Evolutionary conservation across 1,139 yeast species (phyloP).

Genomic region (Yamadazyma aaseri): DNA sequence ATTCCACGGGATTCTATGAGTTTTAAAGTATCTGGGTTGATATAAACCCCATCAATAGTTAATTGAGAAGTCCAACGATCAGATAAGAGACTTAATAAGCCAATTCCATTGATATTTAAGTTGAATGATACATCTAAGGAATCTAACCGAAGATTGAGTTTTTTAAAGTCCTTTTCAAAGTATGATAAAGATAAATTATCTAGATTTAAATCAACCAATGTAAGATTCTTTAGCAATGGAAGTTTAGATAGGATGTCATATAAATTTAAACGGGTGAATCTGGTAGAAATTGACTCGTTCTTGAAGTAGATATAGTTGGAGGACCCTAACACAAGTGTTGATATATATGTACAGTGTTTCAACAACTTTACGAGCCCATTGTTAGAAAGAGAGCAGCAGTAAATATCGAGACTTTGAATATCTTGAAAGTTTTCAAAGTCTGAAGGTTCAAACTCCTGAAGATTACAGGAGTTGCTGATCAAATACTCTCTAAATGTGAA

Average conservation of each 20-base stretch:
- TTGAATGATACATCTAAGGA: conserved; percentile 40
- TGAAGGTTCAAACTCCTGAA: conserved; percentile 24
- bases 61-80: conserved; percentile 21
- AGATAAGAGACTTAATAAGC: conserved; percentile 33
- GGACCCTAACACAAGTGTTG: conserved; percentile 29
- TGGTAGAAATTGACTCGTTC: conserved; percentile 22
- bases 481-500: conserved; percentile 32
- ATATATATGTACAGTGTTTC: conserved; percentile 18
- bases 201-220: conserved; percentile 36
- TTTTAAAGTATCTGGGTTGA: conserved; percentile 31
- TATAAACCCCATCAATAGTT: conserved; percentile 35
- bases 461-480: conserved; percentile 16
- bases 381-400: conserved; percentile 31
- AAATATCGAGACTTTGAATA: conserved; percentile 33
- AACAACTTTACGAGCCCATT: conserved; percentile 33
- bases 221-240: conserved; percentile 26
- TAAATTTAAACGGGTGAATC: conserved; percentile 18
- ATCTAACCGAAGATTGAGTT: conserved; percentile 17
- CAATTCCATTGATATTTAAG: conserved; percentile 35
- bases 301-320: conserved; percentile 32
- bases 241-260: conserved; percentile 22
- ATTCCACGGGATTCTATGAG: conserved; percentile 21
- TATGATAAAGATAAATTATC: conserved; percentile 36
- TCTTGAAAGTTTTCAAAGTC: conserved; percentile 26
- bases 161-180: conserved; percentile 26